Conservation (phyloP, 805 yeast species). For the Starmerella floricola region DNA sequence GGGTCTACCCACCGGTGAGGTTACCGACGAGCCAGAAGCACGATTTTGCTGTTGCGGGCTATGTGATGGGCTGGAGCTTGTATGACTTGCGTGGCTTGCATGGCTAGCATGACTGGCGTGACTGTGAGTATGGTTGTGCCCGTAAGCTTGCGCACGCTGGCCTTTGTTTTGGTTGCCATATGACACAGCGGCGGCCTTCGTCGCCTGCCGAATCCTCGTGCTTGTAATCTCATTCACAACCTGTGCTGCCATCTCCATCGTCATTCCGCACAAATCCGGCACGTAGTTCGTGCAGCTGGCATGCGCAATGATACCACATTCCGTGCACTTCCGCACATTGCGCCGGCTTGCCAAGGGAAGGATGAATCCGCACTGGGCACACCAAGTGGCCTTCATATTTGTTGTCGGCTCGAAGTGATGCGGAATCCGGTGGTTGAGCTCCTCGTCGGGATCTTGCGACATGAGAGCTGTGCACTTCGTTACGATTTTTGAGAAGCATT, state of each 20-base stretch:
- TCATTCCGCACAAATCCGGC: slow-evolving; percentile 98
- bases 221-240: slow-evolving; percentile 69
- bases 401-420: slow-evolving; percentile 89
- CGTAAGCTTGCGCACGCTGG: not conserved
- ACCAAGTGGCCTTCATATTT: slow-evolving; percentile 96
- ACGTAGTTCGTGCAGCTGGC: slow-evolving; percentile 84
- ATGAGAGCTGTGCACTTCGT: slow-evolving; percentile 63
- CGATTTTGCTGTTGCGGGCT: slow-evolving; percentile 1
- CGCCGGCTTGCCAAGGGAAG: slow-evolving; percentile 82
- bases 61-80: not conserved
- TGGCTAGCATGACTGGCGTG: not conserved
- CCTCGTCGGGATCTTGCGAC: slow-evolving; percentile 46
- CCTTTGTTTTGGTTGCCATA: not conserved
- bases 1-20: not conserved
- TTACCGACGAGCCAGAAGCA: not conserved
- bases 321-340: slow-evolving; percentile 78
- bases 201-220: slow-evolving; percentile 31
- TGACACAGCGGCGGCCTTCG: slow-evolving; percentile 21
- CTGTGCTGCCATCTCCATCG: slow-evolving; percentile 91
- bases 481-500: slow-evolving; percentile 66
- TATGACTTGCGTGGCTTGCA: not conserved
- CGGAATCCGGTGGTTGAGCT: slow-evolving; percentile 90
- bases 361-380: slow-evolving; percentile 97
- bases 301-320: slow-evolving; percentile 91
- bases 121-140: not conserved